A percentile compares a stretch with the other conserved stretches of the same genome.
These are phyloP conservation scores for Hypomontagnella submonticulosa DNA, from an alignment of 495 filamentous ascomycete species.

Conservation along the genomic window DNA sequence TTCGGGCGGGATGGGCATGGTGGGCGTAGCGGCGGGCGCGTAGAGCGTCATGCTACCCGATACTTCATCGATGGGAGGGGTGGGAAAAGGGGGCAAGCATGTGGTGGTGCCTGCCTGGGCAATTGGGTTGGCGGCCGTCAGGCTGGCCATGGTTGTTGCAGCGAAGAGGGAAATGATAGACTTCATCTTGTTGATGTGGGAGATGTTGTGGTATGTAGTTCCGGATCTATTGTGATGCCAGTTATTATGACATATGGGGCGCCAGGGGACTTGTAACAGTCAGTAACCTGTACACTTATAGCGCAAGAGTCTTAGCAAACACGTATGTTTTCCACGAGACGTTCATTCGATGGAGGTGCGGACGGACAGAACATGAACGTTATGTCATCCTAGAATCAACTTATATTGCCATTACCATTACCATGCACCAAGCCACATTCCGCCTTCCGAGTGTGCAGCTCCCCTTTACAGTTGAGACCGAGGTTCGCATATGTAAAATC, in stretches of 20 bases:
- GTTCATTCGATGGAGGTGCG: too few species aligned
- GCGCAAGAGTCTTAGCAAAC: not conserved
- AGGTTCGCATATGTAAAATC: not conserved
- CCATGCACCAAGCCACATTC: too few species aligned
- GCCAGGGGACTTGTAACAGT: not conserved
- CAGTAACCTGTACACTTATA: not conserved
- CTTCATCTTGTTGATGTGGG: slow-evolving; percentile 3
- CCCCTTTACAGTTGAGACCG: slow-evolving; percentile 2
- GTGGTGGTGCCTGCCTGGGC: not conserved
- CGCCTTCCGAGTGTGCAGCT: not conserved
- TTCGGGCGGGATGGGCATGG: slow-evolving; percentile 1
- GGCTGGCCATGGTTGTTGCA: not conserved
- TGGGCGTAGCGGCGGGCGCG: not conserved
- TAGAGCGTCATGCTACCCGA: not conserved
- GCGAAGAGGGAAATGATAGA: not conserved
- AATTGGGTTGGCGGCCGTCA: slow-evolving; percentile 7
- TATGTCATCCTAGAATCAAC: too few species aligned
- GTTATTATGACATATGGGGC: too few species aligned
- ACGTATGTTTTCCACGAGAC: not conserved
- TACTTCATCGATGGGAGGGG: not conserved
- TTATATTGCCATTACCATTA: too few species aligned
- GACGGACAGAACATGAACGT: too few species aligned
- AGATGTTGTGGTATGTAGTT: not conserved
- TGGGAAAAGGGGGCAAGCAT: not conserved
- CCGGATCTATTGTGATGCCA: not conserved